Evolutionary conservation across 345 rosid species (phyloP).

Genomic region (Cardamine occulta): DNA sequence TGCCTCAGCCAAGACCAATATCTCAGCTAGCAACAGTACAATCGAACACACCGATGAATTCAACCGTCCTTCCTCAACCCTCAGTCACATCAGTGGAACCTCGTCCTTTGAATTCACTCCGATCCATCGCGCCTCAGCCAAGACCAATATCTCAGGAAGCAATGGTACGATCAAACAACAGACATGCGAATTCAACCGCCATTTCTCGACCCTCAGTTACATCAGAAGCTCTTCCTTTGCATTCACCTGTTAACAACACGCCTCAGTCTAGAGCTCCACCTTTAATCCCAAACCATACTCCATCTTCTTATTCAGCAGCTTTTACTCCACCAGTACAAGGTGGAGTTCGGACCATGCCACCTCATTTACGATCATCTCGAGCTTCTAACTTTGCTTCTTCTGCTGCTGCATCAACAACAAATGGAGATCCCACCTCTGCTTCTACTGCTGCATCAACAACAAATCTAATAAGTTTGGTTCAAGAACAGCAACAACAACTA

Average conservation of each 20-base stretch:
- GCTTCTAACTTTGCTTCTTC: slow-evolving; percentile 8
- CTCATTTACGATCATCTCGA: slow-evolving; percentile 36
- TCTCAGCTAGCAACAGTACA: not conserved
- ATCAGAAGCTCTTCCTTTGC: slow-evolving; percentile 22
- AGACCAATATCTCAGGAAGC: slow-evolving; percentile 1
- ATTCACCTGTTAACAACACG: not conserved
- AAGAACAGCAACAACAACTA: slow-evolving; percentile 3
- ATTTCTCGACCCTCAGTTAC: slow-evolving; percentile 3
- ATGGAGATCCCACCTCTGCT: not conserved
- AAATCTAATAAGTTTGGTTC: slow-evolving; percentile 6
- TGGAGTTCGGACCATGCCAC: slow-evolving; percentile 11
- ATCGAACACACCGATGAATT: not conserved
- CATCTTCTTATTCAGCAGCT: slow-evolving; percentile 4
- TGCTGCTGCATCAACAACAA: not conserved
- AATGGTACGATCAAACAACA: not conserved
- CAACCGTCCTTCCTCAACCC: not conserved
- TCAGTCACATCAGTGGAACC: not conserved
- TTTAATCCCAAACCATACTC: slow-evolving; percentile 23
- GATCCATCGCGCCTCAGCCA: not conserved
- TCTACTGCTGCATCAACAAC: not conserved
- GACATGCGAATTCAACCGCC: not conserved
- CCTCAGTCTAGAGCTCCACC: slow-evolving; percentile 34
- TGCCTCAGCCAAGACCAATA: slow-evolving; percentile 10
- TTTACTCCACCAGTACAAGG: not conserved
- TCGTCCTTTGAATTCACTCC: not conserved